Evolutionary conservation across 2,329 filamentous ascomycete genomes (phyloP), one percentile per base, ranked within the genome.

Genomic region (Colletotrichum musae): DNA sequence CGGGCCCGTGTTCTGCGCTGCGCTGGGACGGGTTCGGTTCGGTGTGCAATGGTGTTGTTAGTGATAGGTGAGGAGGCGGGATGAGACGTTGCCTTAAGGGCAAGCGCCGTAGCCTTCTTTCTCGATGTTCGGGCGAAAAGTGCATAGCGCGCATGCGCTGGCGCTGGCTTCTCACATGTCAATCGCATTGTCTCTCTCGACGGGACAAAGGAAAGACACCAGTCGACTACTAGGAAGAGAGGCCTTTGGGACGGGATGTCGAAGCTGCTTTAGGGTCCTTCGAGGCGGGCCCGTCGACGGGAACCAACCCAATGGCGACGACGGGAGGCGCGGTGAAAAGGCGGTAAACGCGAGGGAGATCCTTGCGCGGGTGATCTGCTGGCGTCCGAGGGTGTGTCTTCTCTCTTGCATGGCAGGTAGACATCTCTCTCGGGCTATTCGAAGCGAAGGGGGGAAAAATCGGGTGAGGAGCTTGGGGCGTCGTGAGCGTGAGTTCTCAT

Each of bases 391-490:
- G 18, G 32, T 54, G 32, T 54, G 32, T 48, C n/a, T 45, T 45
- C n/a, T 45, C 15, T 45, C n/a, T 45, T 45, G 12, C 12, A 13
- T 21, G 47, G 10, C 47, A 18, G 47, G 10, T 18, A 18, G 21
- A 18, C 7, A 36, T 3, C 41, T 41, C 41, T 64, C 67, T 66
- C 56, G 62, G 66, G 62, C 28, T 50, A 47, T 45, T 64, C 5
- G 41, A 43, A 43, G 41, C 41, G 41, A 43, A 43, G 13, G 41
- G 15, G 41, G 36, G 18, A 18, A 58, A 39, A 54, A 45, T 21
- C 54, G 54, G 54, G 56, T 66, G 66, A 66, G 66, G 51, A 66
- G 63, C 61, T 68, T 68, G 66, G 61, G 61, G 54, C 66, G 61
- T 68, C 26, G 48, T 28, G 52, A 65, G 61, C 50, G 54, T 32